These are phyloP conservation scores for Melocanna baccifera DNA, from an alignment of 176 grass and related monocot genomes.

Conservation along the genomic window DNA sequence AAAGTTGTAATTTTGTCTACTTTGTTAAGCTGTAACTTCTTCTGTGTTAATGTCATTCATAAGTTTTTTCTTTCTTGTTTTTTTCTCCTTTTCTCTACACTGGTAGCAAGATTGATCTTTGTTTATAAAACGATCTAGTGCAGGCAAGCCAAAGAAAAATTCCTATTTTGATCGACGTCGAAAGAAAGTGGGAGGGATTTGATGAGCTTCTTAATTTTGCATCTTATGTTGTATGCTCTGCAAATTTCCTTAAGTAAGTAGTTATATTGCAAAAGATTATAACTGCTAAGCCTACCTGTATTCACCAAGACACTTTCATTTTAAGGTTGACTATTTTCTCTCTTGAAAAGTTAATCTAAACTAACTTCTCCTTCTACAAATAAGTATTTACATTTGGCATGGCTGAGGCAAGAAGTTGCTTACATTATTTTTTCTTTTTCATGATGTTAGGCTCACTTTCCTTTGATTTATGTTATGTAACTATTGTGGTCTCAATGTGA, in stretches of 20 bases:
- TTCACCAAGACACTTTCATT: neutral
- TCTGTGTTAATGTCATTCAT: neutral
- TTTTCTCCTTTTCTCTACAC: neutral
- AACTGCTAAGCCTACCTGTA: neutral
- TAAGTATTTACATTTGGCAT: neutral
- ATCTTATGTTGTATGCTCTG: constrained; percentile 85
- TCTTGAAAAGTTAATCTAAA: too few species aligned
- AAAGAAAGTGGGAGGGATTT: constrained; percentile 84
- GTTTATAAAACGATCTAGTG: constrained; percentile 59
- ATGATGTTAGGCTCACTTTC: neutral
- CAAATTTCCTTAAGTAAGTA: constrained; percentile 73
- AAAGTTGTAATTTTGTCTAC: too few species aligned
- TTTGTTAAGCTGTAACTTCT: too few species aligned
- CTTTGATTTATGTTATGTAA: neutral
- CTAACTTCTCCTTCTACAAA: neutral
- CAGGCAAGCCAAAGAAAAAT: constrained; percentile 84
- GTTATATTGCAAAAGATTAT: neutral
- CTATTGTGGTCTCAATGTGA: neutral
- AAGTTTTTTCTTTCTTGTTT: neutral
- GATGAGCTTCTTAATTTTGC: constrained; percentile 82
- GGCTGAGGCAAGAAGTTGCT: neutral
- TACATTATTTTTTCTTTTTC: neutral
- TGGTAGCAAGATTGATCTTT: constrained; percentile 38
- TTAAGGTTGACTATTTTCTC: too few species aligned
- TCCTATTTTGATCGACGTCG: constrained; percentile 79